Conservation (phyloP, 805 yeast species). For the Ogataea paraovalis region DNA sequence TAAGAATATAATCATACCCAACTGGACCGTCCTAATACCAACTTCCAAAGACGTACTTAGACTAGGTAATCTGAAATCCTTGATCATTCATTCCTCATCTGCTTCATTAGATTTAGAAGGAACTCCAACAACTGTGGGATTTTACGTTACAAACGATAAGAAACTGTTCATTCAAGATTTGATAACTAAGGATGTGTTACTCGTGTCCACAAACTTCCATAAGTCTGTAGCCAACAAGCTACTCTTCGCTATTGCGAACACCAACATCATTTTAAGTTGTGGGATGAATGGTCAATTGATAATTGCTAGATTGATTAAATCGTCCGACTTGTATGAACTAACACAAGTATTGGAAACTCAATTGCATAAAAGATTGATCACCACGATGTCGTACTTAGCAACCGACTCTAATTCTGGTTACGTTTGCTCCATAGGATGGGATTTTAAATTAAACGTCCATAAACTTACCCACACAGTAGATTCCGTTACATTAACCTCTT, state of each 20-base stretch:
- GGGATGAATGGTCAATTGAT: constrained; percentile 32
- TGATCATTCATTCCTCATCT: constrained; percentile 23
- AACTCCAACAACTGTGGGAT: constrained; percentile 9
- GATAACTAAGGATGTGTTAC: constrained; percentile 9
- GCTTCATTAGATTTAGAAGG: constrained; percentile 11
- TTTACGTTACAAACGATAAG: constrained; percentile 28
- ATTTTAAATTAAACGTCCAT: constrained; percentile 40
- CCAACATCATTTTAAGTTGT: constrained; percentile 24
- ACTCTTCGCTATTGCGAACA: constrained; percentile 16
- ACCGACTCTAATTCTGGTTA: constrained; percentile 24
- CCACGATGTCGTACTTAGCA: constrained; percentile 18
- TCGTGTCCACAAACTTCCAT: constrained; percentile 13
- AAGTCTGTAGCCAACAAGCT: constrained; percentile 19
- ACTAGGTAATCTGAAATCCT: constrained; percentile 18
- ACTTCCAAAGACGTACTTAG: constrained; percentile 3
- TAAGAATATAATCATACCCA: constrained; percentile 17
- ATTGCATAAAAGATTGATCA: constrained; percentile 30
- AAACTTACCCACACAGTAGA: constrained; percentile 19
- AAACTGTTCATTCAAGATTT: constrained; percentile 25
- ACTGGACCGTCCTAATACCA: constrained; percentile 26
- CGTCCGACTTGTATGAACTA: constrained; percentile 3
- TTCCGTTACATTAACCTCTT: constrained; percentile 11
- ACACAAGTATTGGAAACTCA: constrained; percentile 11
- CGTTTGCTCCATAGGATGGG: constrained; percentile 60
- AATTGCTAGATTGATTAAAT: constrained; percentile 6